phyloP scores from a whole-genome alignment of 2,329 filamentous ascomycete genomes.

The Penicillium sp. region DNA sequence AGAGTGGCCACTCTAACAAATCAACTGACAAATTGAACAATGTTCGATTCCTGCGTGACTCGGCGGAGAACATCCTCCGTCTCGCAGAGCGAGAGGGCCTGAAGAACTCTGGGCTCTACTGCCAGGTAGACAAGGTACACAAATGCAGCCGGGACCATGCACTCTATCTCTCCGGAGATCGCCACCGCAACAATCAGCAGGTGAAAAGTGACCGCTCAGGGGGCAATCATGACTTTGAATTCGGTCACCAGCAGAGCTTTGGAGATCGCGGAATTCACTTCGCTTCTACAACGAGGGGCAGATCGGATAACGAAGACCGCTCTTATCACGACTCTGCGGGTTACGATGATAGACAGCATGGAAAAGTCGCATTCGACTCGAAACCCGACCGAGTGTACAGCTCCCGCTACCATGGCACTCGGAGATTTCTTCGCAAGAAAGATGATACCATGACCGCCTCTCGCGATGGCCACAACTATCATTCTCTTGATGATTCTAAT shows the following conservation, averaged over 20 bases:
- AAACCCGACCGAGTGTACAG: too few species aligned
- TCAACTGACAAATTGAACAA: slow-evolving; percentile 11
- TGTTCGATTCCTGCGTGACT: background rate
- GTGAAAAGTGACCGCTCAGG: background rate
- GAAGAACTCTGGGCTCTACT: background rate
- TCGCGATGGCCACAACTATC: background rate
- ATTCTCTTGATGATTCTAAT: background rate
- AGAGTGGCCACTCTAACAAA: slow-evolving; percentile 22
- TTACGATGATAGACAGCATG: background rate
- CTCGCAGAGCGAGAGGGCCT: background rate
- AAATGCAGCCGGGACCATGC: background rate
- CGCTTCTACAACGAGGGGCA: too few species aligned
- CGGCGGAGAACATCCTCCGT: background rate
- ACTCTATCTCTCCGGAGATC: background rate
- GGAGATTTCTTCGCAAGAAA: background rate
- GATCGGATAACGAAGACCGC: too few species aligned
- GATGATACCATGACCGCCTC: too few species aligned
- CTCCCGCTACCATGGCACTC: too few species aligned
- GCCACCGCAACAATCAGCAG: background rate
- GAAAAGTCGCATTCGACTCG: too few species aligned
- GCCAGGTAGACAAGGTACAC: background rate
- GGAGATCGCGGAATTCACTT: too few species aligned
- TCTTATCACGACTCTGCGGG: too few species aligned
- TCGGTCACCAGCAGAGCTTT: too few species aligned
- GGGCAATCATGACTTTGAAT: too few species aligned